Base-by-base conservation (phyloP, 2,329 filamentous ascomycete species). In the Fusarium newnesense region DNA sequence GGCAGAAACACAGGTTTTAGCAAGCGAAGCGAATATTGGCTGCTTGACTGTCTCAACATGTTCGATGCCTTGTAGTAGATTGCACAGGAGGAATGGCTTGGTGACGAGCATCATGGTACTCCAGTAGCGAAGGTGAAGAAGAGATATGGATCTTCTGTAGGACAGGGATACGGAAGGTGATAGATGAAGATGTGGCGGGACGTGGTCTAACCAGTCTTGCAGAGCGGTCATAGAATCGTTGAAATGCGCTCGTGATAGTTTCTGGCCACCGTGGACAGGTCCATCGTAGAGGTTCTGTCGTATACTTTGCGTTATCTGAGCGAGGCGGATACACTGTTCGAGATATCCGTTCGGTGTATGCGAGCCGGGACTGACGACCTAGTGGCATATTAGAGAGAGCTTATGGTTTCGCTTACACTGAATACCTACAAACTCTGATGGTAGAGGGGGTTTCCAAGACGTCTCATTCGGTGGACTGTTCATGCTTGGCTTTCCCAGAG, bases 321-420 rank as follows among this genome's bases (percentile, higher is more conserved):
- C 12, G 2, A 57, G 54, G 7, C 39, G n/a, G 5, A 57, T 57
- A 7, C 39, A 57, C 13, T 57, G 39, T 0, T 57, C 39, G 9
- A 57, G 54, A 18, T 26, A 46, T 1, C 54, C 54, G 1, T 34
- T 57, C 0, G 54, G 54, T 0, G 54, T 57, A 9, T 57, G 54
- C 0, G 54, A 57, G 2, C 54, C 54, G 0, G 54, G 54, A 1
- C 54, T 47, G 3, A 57, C 54, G 7, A 57, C n/a, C 54, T 57
- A 2, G 0, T 24, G 0, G 2, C 4, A 5, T 21, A 9, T 53
- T 36, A 53, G 34, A 8, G 7, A 21, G 9, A 3, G 7, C 1
- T 4, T 13, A 1, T 0, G 13, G 8, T 7, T 21, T 8, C 7
- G 2, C 1, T 5, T 5, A 13, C 2, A 2, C 18, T 7, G 2